A percentile compares a stretch with the other conserved stretches of the same genome.
These are phyloP conservation scores for Botrytis medusae DNA, from an alignment of 2,329 filamentous ascomycete species.

Conservation along the genomic window DNA sequence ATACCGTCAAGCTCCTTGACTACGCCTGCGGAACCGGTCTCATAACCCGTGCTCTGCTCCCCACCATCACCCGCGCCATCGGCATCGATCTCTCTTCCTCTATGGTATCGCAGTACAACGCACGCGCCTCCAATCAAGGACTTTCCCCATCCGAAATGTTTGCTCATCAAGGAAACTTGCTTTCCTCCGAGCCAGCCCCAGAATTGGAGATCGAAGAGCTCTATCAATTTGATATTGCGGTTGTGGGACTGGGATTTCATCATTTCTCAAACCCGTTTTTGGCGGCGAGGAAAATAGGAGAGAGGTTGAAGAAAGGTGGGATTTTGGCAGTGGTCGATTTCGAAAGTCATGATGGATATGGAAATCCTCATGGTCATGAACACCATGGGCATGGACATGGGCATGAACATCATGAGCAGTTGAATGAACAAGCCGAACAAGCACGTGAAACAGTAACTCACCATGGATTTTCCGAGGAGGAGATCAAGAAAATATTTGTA, in stretches of 20 bases:
- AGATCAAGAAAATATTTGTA: conserved; percentile 60
- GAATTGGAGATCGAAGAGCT: conserved; percentile 47
- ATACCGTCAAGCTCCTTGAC: conserved; percentile 53
- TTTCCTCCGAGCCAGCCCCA: conserved; percentile 29
- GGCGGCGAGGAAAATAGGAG: conserved; percentile 57
- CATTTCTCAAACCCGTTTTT: conserved; percentile 66
- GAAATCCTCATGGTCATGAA: conserved; percentile 26
- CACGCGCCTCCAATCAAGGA: conserved; percentile 55
- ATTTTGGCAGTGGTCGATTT: conserved; percentile 69
- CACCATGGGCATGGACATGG: conserved; percentile 34
- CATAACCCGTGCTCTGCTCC: conserved; percentile 48
- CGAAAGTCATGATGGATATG: conserved; percentile 49
- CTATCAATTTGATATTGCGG: conserved; percentile 67
- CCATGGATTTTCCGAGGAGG: conserved; percentile 62
- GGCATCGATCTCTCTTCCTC: conserved; percentile 70
- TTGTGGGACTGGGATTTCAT: conserved; percentile 63
- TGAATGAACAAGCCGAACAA: conserved; percentile 30
- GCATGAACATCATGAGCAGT: conserved; percentile 20
- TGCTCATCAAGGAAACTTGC: conserved; percentile 59
- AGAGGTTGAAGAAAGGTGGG: conserved; percentile 64
- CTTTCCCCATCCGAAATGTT: conserved; percentile 53
- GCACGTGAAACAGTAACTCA: conserved; percentile 58
- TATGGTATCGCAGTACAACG: conserved; percentile 70
- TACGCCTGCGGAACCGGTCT: conserved; percentile 75
- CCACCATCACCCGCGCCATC: conserved; percentile 60